phyloP scores from a whole-genome alignment of 495 filamentous ascomycete genomes.

The Clohesyomyces aquaticus region DNA sequence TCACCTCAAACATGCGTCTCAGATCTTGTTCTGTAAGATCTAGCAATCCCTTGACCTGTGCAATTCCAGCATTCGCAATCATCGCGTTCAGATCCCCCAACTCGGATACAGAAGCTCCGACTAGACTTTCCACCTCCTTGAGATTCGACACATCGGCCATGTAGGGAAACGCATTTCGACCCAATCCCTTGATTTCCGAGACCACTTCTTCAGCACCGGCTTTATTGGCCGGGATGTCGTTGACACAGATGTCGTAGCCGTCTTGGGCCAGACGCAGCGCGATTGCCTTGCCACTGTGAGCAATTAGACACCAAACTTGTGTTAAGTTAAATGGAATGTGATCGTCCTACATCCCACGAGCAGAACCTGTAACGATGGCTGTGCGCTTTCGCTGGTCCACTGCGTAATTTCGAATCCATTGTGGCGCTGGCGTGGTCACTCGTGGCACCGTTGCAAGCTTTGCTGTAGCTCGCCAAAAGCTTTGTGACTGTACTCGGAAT shows the following conservation, averaged over 20 bases:
- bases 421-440: slow-evolving; percentile 1
- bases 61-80: slow-evolving; percentile 66
- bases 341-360: slow-evolving; percentile 56
- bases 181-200: slow-evolving; percentile 54
- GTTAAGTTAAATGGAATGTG: slow-evolving; percentile 1
- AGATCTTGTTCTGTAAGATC: slow-evolving; percentile 58
- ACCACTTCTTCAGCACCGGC: slow-evolving; percentile 54
- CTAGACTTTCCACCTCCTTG: slow-evolving; percentile 54
- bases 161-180: slow-evolving; percentile 51
- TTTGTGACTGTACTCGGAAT: slow-evolving; percentile 4
- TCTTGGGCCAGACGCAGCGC: slow-evolving; percentile 62
- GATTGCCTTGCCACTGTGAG: slow-evolving; percentile 58
- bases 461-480: slow-evolving; percentile 12
- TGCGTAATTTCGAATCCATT: slow-evolving; percentile 21
- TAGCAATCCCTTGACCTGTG: slow-evolving; percentile 56
- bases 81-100: slow-evolving; percentile 62
- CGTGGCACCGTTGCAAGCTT: slow-evolving; percentile 2
- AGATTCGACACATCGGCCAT: slow-evolving; percentile 61
- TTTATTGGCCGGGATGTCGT: slow-evolving; percentile 57
- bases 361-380: slow-evolving; percentile 63
- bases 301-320: not conserved
- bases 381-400: slow-evolving; percentile 38
- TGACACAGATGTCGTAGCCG: slow-evolving; percentile 64
- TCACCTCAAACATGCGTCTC: slow-evolving; percentile 56
- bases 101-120: slow-evolving; percentile 51